Evolutionary conservation across 164 flowering plant genomes (phyloP), one percentile per base, ranked within the genome.

Genomic region (Echeveria elegans): DNA sequence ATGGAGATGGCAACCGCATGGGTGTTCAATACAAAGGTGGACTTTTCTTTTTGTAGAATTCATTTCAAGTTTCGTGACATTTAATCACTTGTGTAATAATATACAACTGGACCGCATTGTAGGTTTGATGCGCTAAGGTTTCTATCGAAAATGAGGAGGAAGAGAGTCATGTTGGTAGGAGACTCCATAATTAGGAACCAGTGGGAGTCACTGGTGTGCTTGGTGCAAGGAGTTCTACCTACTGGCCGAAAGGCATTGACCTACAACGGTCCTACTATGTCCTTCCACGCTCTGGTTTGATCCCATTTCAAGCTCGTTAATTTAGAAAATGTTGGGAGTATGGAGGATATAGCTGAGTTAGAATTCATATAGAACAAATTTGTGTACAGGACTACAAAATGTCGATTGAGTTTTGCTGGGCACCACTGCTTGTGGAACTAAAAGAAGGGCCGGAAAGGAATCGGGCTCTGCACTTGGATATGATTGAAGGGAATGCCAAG

Each of bases 171-270:
- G 92, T 76, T 92, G 48, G 95, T 92, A 0, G 98, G 98, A 1
- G 98, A 92, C 81, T 92, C 96, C 9, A 92, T 89, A 31, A 85
- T 84, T 82, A 89, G 96, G 73, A 92, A 85, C 74, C 97, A 92
- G 52, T 92, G 94, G 96, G 97, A 92, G 61, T 89, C 94, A 64
- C 88, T 92, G 18, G 90, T 88, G 5, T 92, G 96, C 75, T 77
- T 92, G 28, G 81, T 89, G 36, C 87, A 89, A 69, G 82, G 83
- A 45, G 90, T 86, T 28, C 45, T 86, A 47, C 90, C 90, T 12
- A 79, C 77, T 37, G 77, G 69, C 16, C 66, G 79, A 12, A 86
- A 86, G 65, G 79, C 36, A 19, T 77, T 86, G 8, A 73, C 81
- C 11, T 83, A 83, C 64, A 67, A 72, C 69, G 90, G 90, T 63